Conservation (phyloP, 306 rosid genomes). For the Prunus fruticosa region DNA sequence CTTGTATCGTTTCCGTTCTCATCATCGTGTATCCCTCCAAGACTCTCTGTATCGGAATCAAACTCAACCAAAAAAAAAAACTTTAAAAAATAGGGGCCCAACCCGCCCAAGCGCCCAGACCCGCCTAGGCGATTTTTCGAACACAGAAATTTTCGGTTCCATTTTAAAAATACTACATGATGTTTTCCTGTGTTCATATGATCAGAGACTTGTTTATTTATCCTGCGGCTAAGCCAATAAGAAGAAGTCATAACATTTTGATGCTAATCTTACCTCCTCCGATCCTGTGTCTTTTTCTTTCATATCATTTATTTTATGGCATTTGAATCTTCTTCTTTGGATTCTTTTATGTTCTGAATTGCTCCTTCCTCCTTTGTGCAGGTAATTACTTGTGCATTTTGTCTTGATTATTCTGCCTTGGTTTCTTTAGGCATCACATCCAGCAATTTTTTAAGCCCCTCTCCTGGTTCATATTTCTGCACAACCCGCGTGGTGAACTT, state of each 20-base stretch:
- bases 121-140: too few species aligned
- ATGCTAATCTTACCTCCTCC: slow-evolving; percentile 29
- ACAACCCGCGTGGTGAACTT: slow-evolving; percentile 1
- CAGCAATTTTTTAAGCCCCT: slow-evolving; percentile 18
- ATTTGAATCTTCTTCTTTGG: slow-evolving; percentile 4
- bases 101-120: too few species aligned
- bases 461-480: slow-evolving; percentile 20
- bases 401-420: slow-evolving; percentile 10
- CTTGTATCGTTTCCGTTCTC: background rate
- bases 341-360: slow-evolving; percentile 12
- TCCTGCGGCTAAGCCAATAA: background rate
- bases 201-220: too few species aligned
- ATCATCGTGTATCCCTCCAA: background rate
- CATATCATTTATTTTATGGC: background rate
- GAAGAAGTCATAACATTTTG: background rate
- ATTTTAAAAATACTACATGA: too few species aligned
- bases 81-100: too few species aligned
- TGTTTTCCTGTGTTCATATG: too few species aligned
- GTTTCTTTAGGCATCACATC: slow-evolving; percentile 8
- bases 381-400: background rate
- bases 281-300: slow-evolving; percentile 11
- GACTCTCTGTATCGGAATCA: too few species aligned
- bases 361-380: slow-evolving; percentile 21
- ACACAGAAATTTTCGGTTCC: too few species aligned
- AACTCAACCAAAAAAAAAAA: too few species aligned